Conservation (phyloP, 768 basidiomycete species). For the Mycena crocata region DNA sequence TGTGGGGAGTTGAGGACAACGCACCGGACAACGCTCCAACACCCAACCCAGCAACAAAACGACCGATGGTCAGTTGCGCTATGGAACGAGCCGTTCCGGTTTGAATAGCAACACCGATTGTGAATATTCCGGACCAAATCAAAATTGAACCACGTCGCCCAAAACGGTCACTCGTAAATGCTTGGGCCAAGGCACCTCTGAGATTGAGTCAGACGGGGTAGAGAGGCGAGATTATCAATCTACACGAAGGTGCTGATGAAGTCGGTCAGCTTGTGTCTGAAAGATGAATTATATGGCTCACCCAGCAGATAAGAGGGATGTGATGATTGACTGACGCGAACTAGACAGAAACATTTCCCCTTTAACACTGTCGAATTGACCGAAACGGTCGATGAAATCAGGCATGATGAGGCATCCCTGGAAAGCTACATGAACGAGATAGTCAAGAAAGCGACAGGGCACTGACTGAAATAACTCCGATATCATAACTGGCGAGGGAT, state of each 20-base stretch:
- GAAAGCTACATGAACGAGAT: not conserved
- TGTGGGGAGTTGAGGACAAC: slow-evolving; percentile 13
- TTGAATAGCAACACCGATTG: slow-evolving; percentile 74
- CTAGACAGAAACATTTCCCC: slow-evolving; percentile 66
- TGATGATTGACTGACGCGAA: slow-evolving; percentile 80
- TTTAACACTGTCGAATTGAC: slow-evolving; percentile 54
- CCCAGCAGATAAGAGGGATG: slow-evolving; percentile 83
- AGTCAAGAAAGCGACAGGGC: not conserved
- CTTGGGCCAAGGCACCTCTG: slow-evolving; percentile 74
- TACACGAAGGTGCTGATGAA: slow-evolving; percentile 62
- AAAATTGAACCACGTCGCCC: slow-evolving; percentile 81
- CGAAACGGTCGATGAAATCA: slow-evolving; percentile 79
- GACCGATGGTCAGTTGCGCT: slow-evolving; percentile 77
- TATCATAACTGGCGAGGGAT: slow-evolving; percentile 56
- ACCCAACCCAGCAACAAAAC: slow-evolving; percentile 80
- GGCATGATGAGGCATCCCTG: slow-evolving; percentile 86
- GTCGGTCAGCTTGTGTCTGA: not conserved
- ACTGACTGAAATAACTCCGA: slow-evolving; percentile 79
- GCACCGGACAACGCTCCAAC: slow-evolving; percentile 81
- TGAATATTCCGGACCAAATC: slow-evolving; percentile 82
- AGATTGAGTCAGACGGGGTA: slow-evolving; percentile 5
- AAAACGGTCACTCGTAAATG: slow-evolving; percentile 79
- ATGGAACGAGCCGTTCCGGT: slow-evolving; percentile 72
- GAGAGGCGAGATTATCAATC: slow-evolving; percentile 31
- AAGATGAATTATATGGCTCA: slow-evolving; percentile 41